These are phyloP conservation scores for Fusarium sp. DNA, from an alignment of 2,329 filamentous ascomycete species.

Conservation along the genomic window DNA sequence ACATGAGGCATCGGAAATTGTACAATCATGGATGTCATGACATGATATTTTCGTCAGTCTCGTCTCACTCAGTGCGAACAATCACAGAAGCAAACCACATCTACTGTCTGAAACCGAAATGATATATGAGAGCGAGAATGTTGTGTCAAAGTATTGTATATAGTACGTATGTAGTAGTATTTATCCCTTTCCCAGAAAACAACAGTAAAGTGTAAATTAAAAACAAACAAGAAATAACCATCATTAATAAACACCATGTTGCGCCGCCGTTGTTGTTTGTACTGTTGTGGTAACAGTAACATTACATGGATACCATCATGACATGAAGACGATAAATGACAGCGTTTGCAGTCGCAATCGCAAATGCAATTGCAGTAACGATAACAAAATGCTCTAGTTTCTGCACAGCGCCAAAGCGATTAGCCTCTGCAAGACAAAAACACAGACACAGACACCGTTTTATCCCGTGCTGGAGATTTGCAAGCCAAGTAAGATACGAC, in stretches of 20 bases:
- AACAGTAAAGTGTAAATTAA: neutral
- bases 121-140: conserved; percentile 6
- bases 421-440: conserved; percentile 46
- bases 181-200: conserved; percentile 31
- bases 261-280: conserved; percentile 32
- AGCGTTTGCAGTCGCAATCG: neutral
- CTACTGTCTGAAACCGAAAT: neutral
- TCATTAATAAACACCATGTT: conserved; percentile 37
- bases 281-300: conserved; percentile 25
- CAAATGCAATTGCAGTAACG: neutral
- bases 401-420: conserved; percentile 36
- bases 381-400: conserved; percentile 31
- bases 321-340: conserved; percentile 19
- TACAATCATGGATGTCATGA: neutral
- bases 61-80: conserved; percentile 5
- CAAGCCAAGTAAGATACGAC: conserved; percentile 48
- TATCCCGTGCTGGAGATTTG: conserved; percentile 49
- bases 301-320: conserved; percentile 42
- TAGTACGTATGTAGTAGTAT: conserved; percentile 8
- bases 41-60: conserved; percentile 19
- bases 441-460: conserved; percentile 9
- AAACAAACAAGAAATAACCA: conserved; percentile 1
- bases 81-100: neutral
- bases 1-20: conserved; percentile 3
- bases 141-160: neutral